Base-by-base conservation (phyloP, 371 early-diverging fungal species). In the Coemansia sp. region DNA sequence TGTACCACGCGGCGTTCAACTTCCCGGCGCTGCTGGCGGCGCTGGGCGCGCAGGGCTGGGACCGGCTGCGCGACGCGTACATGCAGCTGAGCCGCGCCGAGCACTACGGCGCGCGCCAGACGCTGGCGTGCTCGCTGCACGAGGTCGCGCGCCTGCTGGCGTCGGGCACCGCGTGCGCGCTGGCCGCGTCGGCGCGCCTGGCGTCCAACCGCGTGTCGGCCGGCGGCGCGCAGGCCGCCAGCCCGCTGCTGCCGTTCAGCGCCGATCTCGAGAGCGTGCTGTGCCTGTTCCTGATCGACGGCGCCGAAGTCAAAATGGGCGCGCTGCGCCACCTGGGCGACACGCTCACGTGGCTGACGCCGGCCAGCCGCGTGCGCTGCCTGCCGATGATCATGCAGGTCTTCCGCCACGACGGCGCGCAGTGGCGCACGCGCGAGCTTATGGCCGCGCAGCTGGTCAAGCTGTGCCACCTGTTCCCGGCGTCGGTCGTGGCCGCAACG, bases 401-500 rank as follows among this genome's bases (percentile, higher is more conserved):
- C 16, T 79, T 80, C 31, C 45, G 51, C 47, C 72, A 76, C 65
- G 80, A 79, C 55, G 79, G 79, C 55, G 59, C 57, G 43, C 65
- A 68, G 51, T 80, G 80, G 80, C 64, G 80, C n/a, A 72, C 79
- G 43, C 77, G 80, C 36, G 74, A 80, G 65, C 68, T 79, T 43
- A 80, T 80, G 80, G 80, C 80, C 3, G 33, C 50, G 39, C 80
- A 80, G 69, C 61, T 80, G 26, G 79, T 72, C 31, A 61, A 68
- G 36, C 64, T 80, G 49, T 72, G 77, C 48, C 68, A 68, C 9
- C 51, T 79, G 56, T 80, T 71, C 34, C 66, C 80, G 9, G 67
- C 72, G 1, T 42, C 68, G 1, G 52, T 78, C 6, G 71, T 77
- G 14, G 79, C 79, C 0, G 57, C 57, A 41, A 68, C 69, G n/a